Evolutionary conservation across 2,329 filamentous ascomycete genomes (phyloP).

Genomic region (Fusarium sp.): DNA sequence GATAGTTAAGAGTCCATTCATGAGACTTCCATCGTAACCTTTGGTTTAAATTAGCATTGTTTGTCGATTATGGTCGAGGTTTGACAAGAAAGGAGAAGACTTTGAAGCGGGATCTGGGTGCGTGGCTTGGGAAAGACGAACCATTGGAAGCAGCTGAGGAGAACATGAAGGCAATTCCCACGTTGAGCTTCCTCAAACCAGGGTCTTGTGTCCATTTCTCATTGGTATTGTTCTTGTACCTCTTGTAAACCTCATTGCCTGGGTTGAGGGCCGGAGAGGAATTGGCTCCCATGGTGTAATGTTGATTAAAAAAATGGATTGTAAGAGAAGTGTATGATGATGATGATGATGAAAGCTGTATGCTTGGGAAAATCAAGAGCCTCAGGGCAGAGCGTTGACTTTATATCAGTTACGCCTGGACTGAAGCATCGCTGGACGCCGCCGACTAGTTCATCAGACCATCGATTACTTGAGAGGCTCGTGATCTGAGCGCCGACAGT

Average conservation of each 20-base stretch:
- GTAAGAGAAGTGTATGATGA: background rate
- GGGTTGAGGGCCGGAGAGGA: background rate
- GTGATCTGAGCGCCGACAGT: background rate
- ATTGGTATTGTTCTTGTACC: conserved; percentile 27
- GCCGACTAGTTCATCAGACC: background rate
- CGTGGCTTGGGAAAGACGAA: background rate
- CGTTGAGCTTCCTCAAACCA: conserved; percentile 26
- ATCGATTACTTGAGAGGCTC: background rate
- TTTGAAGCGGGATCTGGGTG: no score
- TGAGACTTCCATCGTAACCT: conserved; percentile 33
- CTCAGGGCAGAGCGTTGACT: background rate
- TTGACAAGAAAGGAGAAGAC: no score
- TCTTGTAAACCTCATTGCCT: conserved; percentile 23
- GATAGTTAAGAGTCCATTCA: conserved; percentile 23
- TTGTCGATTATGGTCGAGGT: fast-evolving
- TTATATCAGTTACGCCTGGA: conserved; percentile 18
- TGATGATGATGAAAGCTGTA: background rate
- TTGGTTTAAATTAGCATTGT: background rate
- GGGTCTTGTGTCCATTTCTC: conserved; percentile 29
- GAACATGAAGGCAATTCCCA: conserved; percentile 32
- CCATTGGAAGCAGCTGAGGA: conserved; percentile 32
- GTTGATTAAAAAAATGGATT: background rate
- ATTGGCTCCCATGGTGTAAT: conserved; percentile 12
- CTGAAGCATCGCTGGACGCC: conserved; percentile 3
- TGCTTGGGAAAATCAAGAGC: background rate